Evolutionary conservation across 305 asterid genomes (phyloP).

Genomic region (Fraxinus angustifolia): DNA sequence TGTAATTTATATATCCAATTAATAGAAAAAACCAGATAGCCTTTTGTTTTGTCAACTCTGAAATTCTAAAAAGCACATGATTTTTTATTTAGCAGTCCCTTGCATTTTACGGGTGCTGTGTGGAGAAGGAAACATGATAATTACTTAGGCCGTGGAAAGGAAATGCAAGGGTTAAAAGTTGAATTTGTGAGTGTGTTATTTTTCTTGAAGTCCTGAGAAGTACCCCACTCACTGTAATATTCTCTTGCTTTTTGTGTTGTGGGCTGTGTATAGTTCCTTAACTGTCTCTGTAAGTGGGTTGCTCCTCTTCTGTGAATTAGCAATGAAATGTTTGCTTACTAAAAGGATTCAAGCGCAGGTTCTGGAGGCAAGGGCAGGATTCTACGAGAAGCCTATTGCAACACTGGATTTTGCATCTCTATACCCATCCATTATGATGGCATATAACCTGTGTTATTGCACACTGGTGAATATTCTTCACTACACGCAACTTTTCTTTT

Average conservation of each 20-base stretch:
- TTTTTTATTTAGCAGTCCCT: slow-evolving; percentile 3
- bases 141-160: background rate
- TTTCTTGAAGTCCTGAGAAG: slow-evolving; percentile 15
- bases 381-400: slow-evolving; percentile 94
- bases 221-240: background rate
- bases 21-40: background rate
- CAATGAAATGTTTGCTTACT: slow-evolving; percentile 16
- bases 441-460: slow-evolving; percentile 95
- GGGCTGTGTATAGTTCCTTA: background rate
- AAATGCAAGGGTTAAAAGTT: background rate
- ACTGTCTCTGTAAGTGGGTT: slow-evolving; percentile 7
- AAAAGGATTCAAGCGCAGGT: slow-evolving; percentile 50
- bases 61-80: background rate
- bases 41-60: background rate
- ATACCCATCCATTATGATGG: slow-evolving; percentile 99
- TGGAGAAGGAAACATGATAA: slow-evolving; percentile 5
- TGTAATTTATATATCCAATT: background rate
- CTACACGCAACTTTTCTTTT: background rate
- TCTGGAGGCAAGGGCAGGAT: slow-evolving; percentile 91
- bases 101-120: background rate
- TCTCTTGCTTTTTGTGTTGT: slow-evolving; percentile 1
- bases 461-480: slow-evolving; percentile 57
- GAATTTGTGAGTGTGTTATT: slow-evolving; percentile 4
- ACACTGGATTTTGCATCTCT: slow-evolving; percentile 98
- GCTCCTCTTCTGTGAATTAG: slow-evolving; percentile 11